Evolutionary conservation across 352 stramenopile genomes (phyloP).

Genomic region (Bremia lactucae): DNA sequence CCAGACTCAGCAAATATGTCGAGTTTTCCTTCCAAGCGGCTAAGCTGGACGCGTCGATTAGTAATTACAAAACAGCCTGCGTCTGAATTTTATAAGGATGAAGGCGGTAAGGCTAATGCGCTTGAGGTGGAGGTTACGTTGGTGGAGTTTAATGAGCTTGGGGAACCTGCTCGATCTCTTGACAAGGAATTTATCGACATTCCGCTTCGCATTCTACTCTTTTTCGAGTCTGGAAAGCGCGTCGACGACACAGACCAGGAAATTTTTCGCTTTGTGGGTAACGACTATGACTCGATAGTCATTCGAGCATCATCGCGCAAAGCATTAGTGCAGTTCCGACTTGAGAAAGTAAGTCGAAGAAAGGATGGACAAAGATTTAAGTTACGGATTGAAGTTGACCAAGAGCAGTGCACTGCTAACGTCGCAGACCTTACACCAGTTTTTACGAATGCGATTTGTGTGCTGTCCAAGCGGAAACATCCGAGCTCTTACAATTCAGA

Average conservation of each 20-base stretch:
- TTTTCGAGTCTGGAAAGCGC: conserved; percentile 79
- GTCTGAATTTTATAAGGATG: conserved; percentile 85
- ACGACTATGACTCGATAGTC: conserved; percentile 78
- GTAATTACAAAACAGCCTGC: conserved; percentile 80
- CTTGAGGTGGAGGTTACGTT: conserved; percentile 72
- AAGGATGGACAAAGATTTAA: conserved; percentile 83
- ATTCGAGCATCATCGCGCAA: conserved; percentile 53
- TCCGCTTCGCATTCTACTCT: conserved; percentile 64
- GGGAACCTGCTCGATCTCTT: conserved; percentile 48
- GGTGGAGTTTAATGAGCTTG: conserved; percentile 64
- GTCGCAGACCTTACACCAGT: conserved; percentile 64
- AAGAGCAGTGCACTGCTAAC: conserved; percentile 76
- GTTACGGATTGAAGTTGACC: conserved; percentile 73
- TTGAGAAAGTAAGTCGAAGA: conserved; percentile 78
- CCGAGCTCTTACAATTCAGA: conserved; percentile 35
- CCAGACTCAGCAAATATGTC: conserved; percentile 1
- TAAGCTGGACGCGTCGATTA: conserved; percentile 55
- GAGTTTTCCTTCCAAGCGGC: conserved; percentile 20
- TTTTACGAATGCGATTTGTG: conserved; percentile 81
- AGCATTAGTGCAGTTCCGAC: conserved; percentile 62
- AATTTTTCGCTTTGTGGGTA: conserved; percentile 80
- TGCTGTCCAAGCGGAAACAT: conserved; percentile 80
- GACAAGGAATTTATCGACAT: conserved; percentile 77
- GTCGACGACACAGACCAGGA: conserved; percentile 79
- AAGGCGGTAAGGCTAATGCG: conserved; percentile 78